phyloP scores from a whole-genome alignment of 1,284 basidiomycete species.

The Trichosporon sp. region DNA sequence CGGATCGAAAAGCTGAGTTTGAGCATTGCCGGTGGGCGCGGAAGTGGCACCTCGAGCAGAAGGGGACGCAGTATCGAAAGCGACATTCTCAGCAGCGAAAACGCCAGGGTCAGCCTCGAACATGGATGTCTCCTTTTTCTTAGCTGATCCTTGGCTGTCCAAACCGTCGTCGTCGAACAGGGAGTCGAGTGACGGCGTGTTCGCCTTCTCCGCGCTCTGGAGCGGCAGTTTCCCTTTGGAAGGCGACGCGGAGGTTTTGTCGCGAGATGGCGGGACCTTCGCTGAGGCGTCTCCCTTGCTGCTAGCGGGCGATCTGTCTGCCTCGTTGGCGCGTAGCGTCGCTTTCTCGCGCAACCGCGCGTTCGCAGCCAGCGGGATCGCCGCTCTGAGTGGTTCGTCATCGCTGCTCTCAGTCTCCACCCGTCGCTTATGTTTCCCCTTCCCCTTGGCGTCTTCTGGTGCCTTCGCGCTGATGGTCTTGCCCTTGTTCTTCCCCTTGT shows the following conservation, averaged over 20 bases:
- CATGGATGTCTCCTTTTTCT: not conserved
- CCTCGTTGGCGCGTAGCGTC: not conserved
- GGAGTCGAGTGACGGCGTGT: not conserved
- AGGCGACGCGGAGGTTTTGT: not conserved
- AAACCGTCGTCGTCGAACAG: not conserved
- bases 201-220: not conserved
- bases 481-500: slow-evolving; percentile 4
- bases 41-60: not conserved
- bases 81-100: not conserved
- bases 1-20: not conserved
- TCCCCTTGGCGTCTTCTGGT: not conserved
- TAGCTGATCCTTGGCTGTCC: not conserved
- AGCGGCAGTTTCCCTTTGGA: not conserved
- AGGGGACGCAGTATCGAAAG: not conserved
- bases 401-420: not conserved
- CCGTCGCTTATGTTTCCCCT: not conserved
- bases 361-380: not conserved
- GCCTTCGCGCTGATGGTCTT: not conserved
- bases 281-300: not conserved
- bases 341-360: not conserved
- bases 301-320: not conserved
- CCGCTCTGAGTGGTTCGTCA: not conserved
- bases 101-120: not conserved
- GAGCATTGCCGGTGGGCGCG: not conserved
- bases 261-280: not conserved